A percentile compares a stretch with the other conserved stretches of the same genome.
Evolutionary conservation across 768 basidiomycete genomes (phyloP).

Genomic region (Phylloporus sp.): DNA sequence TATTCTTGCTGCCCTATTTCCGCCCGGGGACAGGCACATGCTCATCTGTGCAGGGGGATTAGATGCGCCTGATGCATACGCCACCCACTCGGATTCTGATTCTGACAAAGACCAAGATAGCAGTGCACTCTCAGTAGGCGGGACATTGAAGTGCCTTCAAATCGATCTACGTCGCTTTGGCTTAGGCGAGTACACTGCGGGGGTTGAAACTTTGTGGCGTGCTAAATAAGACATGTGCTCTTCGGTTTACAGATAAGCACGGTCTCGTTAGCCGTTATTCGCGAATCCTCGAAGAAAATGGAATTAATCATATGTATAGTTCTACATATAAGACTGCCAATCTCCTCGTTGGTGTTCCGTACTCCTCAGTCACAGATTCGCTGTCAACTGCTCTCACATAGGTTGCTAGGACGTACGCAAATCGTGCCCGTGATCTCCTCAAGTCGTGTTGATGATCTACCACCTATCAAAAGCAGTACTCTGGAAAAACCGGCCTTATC

Average conservation of each 20-base stretch:
- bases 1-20: slow-evolving; percentile 65
- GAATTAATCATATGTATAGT: slow-evolving; percentile 80
- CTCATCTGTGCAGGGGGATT: slow-evolving; percentile 69
- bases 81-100: slow-evolving; percentile 28
- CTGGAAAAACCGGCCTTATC: background rate
- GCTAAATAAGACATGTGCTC: slow-evolving; percentile 1
- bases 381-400: slow-evolving; percentile 18
- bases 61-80: slow-evolving; percentile 47
- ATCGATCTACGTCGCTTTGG: slow-evolving; percentile 71
- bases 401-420: slow-evolving; percentile 56
- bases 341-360: slow-evolving; percentile 47
- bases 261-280: slow-evolving; percentile 77
- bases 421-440: slow-evolving; percentile 53
- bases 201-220: background rate
- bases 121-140: slow-evolving; percentile 31
- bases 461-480: background rate
- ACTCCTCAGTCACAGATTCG: background rate
- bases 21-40: slow-evolving; percentile 65
- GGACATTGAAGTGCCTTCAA: slow-evolving; percentile 61
- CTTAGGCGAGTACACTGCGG: slow-evolving; percentile 42
- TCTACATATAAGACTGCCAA: slow-evolving; percentile 84
- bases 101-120: slow-evolving; percentile 38
- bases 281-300: slow-evolving; percentile 62
- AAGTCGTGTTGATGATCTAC: slow-evolving; percentile 44
- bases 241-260: slow-evolving; percentile 52